These are phyloP conservation scores for Triangularia setosa DNA, from an alignment of 2,329 filamentous ascomycete genomes.

Conservation along the genomic window DNA sequence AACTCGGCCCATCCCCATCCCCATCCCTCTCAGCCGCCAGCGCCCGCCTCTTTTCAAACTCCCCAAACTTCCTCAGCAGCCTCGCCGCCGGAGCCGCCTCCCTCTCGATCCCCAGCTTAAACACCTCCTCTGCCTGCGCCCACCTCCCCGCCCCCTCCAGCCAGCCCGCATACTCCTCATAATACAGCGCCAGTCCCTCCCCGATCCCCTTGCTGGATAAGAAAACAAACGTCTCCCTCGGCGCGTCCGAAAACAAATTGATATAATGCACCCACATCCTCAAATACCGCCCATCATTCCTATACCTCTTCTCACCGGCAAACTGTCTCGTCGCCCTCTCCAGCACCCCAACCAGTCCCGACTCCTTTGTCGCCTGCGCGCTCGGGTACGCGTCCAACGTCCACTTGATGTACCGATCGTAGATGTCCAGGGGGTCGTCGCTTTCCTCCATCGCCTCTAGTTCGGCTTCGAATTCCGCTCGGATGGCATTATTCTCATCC, in stretches of 20 bases:
- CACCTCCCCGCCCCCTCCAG: conserved; percentile 79
- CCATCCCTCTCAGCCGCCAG: conserved; percentile 45
- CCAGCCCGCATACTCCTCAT: conserved; percentile 95
- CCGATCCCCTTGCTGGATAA: conserved; percentile 75
- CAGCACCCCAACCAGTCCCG: conserved; percentile 82
- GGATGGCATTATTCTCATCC: conserved; percentile 73
- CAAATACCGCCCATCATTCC: conserved; percentile 90
- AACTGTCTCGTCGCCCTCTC: conserved; percentile 92
- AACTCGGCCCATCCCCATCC: conserved; percentile 62
- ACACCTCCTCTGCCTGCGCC: conserved; percentile 91
- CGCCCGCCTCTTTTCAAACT: conserved; percentile 74
- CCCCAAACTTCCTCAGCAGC: conserved; percentile 81
- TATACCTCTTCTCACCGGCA: conserved; percentile 80
- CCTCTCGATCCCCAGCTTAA: conserved; percentile 80
- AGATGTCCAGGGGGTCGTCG: conserved; percentile 92
- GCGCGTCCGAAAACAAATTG: conserved; percentile 83
- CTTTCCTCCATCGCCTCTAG: conserved; percentile 74
- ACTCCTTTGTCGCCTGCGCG: conserved; percentile 84
- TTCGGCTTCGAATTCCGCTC: conserved; percentile 83
- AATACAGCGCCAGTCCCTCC: conserved; percentile 83
- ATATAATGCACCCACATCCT: conserved; percentile 95
- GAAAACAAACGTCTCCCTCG: conserved; percentile 84
- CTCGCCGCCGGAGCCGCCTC: conserved; percentile 80
- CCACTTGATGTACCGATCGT: conserved; percentile 96
- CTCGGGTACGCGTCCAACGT: conserved; percentile 92